A percentile compares a stretch with the other conserved stretches of the same genome.
phyloP scores from a whole-genome alignment of 352 stramenopile genomes.

The Pythium angustatum region DNA sequence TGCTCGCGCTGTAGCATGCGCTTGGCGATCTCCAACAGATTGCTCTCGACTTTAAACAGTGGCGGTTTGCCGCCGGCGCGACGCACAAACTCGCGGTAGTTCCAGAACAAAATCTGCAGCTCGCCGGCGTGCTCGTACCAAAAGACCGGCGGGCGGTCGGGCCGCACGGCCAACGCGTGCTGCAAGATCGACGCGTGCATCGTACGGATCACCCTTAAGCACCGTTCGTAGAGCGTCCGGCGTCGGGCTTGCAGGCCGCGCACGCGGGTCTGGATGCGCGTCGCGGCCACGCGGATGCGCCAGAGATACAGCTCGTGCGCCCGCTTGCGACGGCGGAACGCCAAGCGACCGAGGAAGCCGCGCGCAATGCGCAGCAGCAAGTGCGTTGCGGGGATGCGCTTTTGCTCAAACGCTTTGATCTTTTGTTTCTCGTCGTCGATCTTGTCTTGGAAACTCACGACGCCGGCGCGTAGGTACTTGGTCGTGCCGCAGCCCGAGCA shows the following conservation, averaged over 20 bases:
- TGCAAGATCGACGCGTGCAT: slow-evolving; percentile 57
- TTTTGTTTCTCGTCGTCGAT: slow-evolving; percentile 63
- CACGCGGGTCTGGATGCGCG: slow-evolving; percentile 58
- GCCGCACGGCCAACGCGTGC: slow-evolving; percentile 35
- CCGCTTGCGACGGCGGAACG: slow-evolving; percentile 48
- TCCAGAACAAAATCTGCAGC: slow-evolving; percentile 62
- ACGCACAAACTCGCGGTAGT: slow-evolving; percentile 79
- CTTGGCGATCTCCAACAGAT: slow-evolving; percentile 66
- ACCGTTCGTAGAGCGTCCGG: slow-evolving; percentile 64
- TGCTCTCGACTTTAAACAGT: slow-evolving; percentile 73
- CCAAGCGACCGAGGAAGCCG: slow-evolving; percentile 59
- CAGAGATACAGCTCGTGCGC: slow-evolving; percentile 50
- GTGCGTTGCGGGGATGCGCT: slow-evolving; percentile 47
- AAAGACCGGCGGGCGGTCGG: slow-evolving; percentile 58
- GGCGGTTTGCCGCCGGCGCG: slow-evolving; percentile 54
- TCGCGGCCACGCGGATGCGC: slow-evolving; percentile 53
- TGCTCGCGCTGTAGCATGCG: slow-evolving; percentile 69
- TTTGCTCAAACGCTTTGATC: slow-evolving; percentile 68
- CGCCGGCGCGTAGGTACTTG: slow-evolving; percentile 64
- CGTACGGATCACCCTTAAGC: slow-evolving; percentile 53
- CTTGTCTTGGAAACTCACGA: slow-evolving; percentile 78
- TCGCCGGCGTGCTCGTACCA: slow-evolving; percentile 75
- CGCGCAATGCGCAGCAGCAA: slow-evolving; percentile 64
- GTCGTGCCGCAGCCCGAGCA: slow-evolving; percentile 70
- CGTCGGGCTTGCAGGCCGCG: slow-evolving; percentile 61